Base-by-base conservation (phyloP, 371 early-diverging fungal genomes). In the Mortierella sp. region DNA sequence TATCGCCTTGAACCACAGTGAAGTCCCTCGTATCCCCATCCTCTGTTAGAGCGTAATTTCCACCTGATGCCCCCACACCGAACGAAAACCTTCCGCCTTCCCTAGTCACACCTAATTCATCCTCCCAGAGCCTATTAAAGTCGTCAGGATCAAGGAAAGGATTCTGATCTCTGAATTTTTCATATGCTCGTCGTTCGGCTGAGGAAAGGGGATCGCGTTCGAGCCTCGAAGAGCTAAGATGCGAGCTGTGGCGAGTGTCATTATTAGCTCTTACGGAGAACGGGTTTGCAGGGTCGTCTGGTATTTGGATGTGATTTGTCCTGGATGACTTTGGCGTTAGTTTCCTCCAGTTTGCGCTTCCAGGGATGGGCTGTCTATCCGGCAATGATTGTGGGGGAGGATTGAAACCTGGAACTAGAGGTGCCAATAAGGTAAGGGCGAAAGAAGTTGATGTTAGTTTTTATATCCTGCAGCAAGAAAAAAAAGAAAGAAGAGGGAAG, bases 261-360 rank as follows among this genome's bases (percentile, higher is more conserved):
- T 24, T 26, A 9, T 8, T 28, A 24, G 61, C 6, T 43, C 35
- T 10, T 30, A 65, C 26, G 35, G 52, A 47, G 62, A 71, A 62
- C 16, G 58, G 69, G 39, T 72, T 68, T 26, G 40, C 26, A 32
- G 43, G 52, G 16, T 64, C 66, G 26, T 62, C 65, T 4, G 60
- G 37, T 18, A 72, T 59, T 30, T 66, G 65, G 4, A 80, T 64
- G 35, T 66, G 55, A 26, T 37, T 63, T 24, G 75, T 80, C 45
- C 76, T 40, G 18, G 68, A 52, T 30, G 81, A 65, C 43, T 62
- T 80, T 22, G 81, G 81, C 4, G 81, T 80, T 1, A 80, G 65
- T 39, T 80, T 80, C n/a, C 65, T 66, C 81, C 81, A 80, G 1
- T 75, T 26, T 30, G 63, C 55, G 39, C 75, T 75, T 70, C 81